Percentiles rank a stretch among this genome's conserved stretches.
Conservation (phyloP, 2,329 filamentous ascomycete genomes). For the Beauveria pseudobassiana region DNA sequence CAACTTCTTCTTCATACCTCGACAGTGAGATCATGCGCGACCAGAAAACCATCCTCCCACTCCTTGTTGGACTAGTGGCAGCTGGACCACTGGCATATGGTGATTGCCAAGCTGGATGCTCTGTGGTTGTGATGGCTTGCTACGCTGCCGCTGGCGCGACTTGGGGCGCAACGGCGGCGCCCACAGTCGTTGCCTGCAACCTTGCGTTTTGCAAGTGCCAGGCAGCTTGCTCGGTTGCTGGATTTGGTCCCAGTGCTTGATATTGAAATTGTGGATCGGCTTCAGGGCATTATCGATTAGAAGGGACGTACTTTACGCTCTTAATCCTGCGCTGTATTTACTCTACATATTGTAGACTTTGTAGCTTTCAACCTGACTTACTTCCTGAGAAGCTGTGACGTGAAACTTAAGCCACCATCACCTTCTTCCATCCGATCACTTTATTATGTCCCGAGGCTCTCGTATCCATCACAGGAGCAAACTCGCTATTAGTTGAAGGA, state of each 20-base stretch:
- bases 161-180: conserved; percentile 32
- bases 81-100: background rate
- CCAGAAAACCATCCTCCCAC: background rate
- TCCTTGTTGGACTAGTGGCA: background rate
- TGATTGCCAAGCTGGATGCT: conserved; percentile 36
- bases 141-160: conserved; percentile 35
- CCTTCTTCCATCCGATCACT: too few relatives aligned
- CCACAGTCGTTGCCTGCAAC: conserved; percentile 34
- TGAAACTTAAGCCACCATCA: too few relatives aligned
- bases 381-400: background rate
- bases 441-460: too few relatives aligned
- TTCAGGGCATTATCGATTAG: background rate
- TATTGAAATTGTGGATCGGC: background rate
- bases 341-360: background rate
- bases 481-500: too few relatives aligned
- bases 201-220: conserved; percentile 26
- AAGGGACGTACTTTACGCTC: background rate
- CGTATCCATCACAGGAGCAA: too few relatives aligned
- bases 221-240: background rate
- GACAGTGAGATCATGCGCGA: background rate
- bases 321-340: background rate
- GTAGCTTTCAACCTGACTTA: background rate
- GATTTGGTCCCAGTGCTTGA: background rate
- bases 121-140: conserved; percentile 34
- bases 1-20: background rate